Percentiles rank a stretch among this genome's conserved stretches.
Evolutionary conservation across 805 yeast species (phyloP).

Genomic region (Sugiyamaella floridensis): DNA sequence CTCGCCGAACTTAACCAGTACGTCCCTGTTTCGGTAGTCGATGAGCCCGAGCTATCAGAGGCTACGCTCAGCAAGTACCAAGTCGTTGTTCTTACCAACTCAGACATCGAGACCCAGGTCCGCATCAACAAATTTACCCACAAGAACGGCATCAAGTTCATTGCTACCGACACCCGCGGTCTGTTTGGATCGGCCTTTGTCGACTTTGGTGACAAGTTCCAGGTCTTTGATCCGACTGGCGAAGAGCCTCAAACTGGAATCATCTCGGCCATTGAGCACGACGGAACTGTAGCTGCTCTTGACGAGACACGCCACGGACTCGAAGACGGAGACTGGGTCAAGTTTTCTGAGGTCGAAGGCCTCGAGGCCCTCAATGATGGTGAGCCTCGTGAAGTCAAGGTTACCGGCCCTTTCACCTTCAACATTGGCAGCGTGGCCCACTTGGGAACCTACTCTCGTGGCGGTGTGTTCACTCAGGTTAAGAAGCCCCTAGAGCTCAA

Average conservation of each 20-base stretch:
- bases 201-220: slow-evolving; percentile 79
- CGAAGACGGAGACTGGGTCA: slow-evolving; percentile 86
- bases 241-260: slow-evolving; percentile 87
- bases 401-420: slow-evolving; percentile 92
- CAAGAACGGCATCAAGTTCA: slow-evolving; percentile 63
- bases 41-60: slow-evolving; percentile 44
- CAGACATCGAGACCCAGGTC: slow-evolving; percentile 65
- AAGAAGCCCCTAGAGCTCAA: slow-evolving; percentile 64
- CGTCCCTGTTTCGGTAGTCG: slow-evolving; percentile 72
- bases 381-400: slow-evolving; percentile 65
- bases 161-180: slow-evolving; percentile 78
- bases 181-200: slow-evolving; percentile 83
- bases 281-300: slow-evolving; percentile 89
- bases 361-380: slow-evolving; percentile 69
- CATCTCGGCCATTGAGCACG: slow-evolving; percentile 76
- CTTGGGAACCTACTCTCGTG: slow-evolving; percentile 63
- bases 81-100: slow-evolving; percentile 77
- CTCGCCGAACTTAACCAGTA: slow-evolving; percentile 81
- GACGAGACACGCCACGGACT: slow-evolving; percentile 91
- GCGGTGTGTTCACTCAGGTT: slow-evolving; percentile 90
- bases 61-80: slow-evolving; percentile 53
- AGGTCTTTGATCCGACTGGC: slow-evolving; percentile 79
- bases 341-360: slow-evolving; percentile 81
- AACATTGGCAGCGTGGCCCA: slow-evolving; percentile 50
- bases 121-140: slow-evolving; percentile 73